These are phyloP conservation scores for Melocanna baccifera DNA, from an alignment of 176 grass and related monocot genomes.

Conservation along the genomic window DNA sequence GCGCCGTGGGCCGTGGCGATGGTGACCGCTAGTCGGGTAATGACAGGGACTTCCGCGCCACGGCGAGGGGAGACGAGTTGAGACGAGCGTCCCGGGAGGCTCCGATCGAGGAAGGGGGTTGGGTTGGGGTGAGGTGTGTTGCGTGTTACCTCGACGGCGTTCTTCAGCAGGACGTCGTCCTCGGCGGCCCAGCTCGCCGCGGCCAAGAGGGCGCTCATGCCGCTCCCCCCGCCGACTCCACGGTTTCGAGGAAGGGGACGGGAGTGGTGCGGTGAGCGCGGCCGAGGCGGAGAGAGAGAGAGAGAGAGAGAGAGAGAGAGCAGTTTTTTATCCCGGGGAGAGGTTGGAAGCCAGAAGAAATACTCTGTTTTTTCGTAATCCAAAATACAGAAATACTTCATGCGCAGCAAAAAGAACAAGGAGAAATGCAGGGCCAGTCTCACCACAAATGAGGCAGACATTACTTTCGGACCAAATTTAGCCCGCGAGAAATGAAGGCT, in stretches of 20 bases:
- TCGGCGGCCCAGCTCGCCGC: slow-evolving; percentile 38
- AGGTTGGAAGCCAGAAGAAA: neutral
- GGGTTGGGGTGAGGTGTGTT: neutral
- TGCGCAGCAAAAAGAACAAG: no score
- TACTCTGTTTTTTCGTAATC: neutral
- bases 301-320: no score
- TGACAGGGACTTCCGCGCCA: neutral
- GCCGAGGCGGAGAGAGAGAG: neutral
- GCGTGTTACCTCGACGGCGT: slow-evolving; percentile 49
- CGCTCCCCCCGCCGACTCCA: neutral
- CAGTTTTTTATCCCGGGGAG: no score
- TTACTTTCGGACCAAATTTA: no score
- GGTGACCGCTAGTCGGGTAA: neutral
- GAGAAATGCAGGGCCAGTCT: no score
- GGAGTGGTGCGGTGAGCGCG: neutral
- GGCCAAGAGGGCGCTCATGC: slow-evolving; percentile 30
- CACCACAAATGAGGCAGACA: no score
- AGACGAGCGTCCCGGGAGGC: neutral
- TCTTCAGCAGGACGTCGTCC: slow-evolving; percentile 57
- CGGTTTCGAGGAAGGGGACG: neutral
- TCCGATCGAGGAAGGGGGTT: neutral
- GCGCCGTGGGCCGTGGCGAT: neutral
- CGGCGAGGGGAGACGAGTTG: neutral
- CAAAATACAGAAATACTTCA: no score
- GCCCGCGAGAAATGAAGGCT: no score